These are phyloP conservation scores for Staphylotrichum longicolle DNA, from an alignment of 495 filamentous ascomycete species.

Conservation along the genomic window DNA sequence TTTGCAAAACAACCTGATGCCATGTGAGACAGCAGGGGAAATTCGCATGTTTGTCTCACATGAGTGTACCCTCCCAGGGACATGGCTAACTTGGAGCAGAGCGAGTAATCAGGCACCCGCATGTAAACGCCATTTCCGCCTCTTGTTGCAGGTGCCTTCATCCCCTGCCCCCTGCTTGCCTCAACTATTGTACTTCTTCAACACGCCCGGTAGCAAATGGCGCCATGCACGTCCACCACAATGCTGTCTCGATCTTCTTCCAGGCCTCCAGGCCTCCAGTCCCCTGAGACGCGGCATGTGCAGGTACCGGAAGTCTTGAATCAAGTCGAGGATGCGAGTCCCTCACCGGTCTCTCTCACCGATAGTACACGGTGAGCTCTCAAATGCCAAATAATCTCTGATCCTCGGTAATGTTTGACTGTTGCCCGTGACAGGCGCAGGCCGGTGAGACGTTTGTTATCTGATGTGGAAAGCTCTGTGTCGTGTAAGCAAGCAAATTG, in stretches of 20 bases:
- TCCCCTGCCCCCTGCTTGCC: conserved; percentile 3
- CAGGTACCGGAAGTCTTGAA: neutral
- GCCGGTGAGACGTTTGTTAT: neutral
- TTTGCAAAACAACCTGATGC: neutral
- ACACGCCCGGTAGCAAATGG: neutral
- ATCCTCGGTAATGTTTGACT: neutral
- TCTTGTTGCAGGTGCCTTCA: neutral
- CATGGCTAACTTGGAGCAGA: neutral
- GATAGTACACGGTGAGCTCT: neutral
- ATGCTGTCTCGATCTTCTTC: neutral
- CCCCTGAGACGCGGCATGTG: neutral
- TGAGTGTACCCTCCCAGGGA: neutral
- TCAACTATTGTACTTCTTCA: neutral
- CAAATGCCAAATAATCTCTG: neutral
- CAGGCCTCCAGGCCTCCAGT: neutral
- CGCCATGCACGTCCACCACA: neutral
- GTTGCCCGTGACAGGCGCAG: neutral
- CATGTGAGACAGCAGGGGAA: neutral
- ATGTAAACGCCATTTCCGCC: neutral
- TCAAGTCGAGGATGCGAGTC: too few relatives aligned
- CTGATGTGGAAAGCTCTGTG: neutral
- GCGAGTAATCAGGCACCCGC: neutral
- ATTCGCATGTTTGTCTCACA: neutral
- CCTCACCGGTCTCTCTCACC: conserved; percentile 5
- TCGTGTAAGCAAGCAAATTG: neutral